A percentile compares a stretch with the other conserved stretches of the same genome.
phyloP scores from a whole-genome alignment of 1,284 basidiomycete genomes.

The Trametes versicolor region DNA sequence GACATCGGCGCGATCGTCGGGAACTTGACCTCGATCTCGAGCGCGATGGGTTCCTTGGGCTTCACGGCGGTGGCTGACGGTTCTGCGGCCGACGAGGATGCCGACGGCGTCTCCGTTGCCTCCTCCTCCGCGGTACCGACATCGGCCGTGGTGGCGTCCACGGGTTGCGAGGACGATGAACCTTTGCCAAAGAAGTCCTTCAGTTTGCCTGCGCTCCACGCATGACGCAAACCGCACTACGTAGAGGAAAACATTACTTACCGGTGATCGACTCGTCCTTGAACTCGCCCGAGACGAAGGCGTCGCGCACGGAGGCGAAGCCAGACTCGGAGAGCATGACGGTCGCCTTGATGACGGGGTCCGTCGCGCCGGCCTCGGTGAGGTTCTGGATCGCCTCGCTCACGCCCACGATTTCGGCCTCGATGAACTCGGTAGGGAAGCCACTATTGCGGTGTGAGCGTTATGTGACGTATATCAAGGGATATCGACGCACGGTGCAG shows the following conservation, averaged over 20 bases:
- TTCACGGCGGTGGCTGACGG: constrained; percentile 42
- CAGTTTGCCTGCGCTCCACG: constrained; percentile 67
- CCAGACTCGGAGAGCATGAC: constrained; percentile 86
- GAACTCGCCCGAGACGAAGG: constrained; percentile 78
- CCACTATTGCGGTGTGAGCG: constrained; percentile 51
- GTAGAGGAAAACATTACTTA: constrained; percentile 42
- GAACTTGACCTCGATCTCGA: constrained; percentile 72
- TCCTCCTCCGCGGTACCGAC: constrained; percentile 35
- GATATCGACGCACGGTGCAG: constrained; percentile 60
- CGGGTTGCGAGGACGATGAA: constrained; percentile 47
- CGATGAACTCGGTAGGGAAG: constrained; percentile 74
- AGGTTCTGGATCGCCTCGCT: constrained; percentile 77
- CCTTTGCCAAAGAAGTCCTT: constrained; percentile 86
- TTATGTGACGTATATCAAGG: neutral
- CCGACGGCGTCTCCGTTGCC: constrained; percentile 32
- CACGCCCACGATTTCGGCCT: constrained; percentile 75
- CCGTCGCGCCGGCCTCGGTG: constrained; percentile 74
- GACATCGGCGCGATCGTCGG: constrained; percentile 78
- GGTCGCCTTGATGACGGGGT: constrained; percentile 84
- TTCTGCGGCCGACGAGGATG: constrained; percentile 40
- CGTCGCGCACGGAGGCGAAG: constrained; percentile 81
- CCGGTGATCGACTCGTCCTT: constrained; percentile 83
- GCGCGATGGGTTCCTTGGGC: constrained; percentile 62
- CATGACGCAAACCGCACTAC: constrained; percentile 26
- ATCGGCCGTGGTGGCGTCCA: constrained; percentile 32